Base-by-base conservation (phyloP, 441 rosid genomes). In the Populus tomentosa region DNA sequence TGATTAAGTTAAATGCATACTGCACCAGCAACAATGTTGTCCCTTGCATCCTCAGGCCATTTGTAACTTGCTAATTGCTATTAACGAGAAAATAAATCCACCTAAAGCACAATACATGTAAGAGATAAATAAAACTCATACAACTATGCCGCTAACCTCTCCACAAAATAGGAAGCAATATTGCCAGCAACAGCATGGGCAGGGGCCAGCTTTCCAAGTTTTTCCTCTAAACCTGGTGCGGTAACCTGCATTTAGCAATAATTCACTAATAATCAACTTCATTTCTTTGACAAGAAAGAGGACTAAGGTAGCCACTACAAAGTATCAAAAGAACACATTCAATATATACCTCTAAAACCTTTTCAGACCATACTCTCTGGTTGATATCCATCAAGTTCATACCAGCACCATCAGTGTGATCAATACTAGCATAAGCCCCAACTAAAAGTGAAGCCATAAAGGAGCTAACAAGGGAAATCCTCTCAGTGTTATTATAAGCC, bases 311-410 rank as follows among this genome's bases (percentile, higher is more conserved):
- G 59, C 63, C 14, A 73, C 74, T 38, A 72, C 9, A 21, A 10
- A 14, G 73, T 42, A 16, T 5, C 40, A 59, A 16, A 26, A 46
- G 13, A 6, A 10, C 33, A 66, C 18, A 69, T 26, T 3, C 77
- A 73, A 77, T 20, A 68, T 86, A 76, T 73, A 91, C 98, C 97
- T 95, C 87, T 71, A 93, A 81, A 67, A 80, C 95, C 56, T 65
- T 69, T 75, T 87, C 80, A 74, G 91, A 88, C 99, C 99, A 95
- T 62, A 73, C 86, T 40, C 88, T 88, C 65, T 76, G 83, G 82
- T 85, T 88, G 46, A 93, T 85, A 85, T 95, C 95, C 99, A 95
- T 93, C 89, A 95, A 88, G 81, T 95, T 95, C 99, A 95, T 95
- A 77, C 99, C 98, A 30, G 96, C 94, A 73, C 87, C 99, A 83